Percentiles rank a stretch among this genome's conserved stretches.
These are phyloP conservation scores for Phellinidium pouzarii DNA, from an alignment of 1,284 basidiomycete genomes.

Conservation along the genomic window DNA sequence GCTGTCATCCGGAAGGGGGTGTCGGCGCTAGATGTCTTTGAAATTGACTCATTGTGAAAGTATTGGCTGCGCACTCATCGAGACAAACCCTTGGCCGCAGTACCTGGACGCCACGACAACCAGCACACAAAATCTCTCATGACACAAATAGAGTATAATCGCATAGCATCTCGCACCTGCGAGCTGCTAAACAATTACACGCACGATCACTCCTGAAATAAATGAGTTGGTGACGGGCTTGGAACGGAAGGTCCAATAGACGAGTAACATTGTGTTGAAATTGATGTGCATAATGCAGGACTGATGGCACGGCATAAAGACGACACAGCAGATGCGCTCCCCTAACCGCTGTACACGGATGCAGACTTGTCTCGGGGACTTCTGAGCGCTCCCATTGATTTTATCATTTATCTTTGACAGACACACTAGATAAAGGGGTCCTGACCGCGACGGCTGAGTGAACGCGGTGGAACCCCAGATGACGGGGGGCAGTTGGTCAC, in stretches of 20 bases:
- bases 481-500: too few species aligned
- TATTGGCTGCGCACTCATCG: background rate
- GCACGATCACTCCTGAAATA: background rate
- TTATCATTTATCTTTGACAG: background rate
- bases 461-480: background rate
- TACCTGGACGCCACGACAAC: background rate
- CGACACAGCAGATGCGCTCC: background rate
- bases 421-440: background rate
- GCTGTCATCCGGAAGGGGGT: background rate
- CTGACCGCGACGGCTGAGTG: background rate
- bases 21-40: background rate
- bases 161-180: background rate
- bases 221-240: background rate
- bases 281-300: background rate
- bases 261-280: background rate
- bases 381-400: background rate
- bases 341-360: background rate
- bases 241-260: background rate
- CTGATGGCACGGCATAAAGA: background rate
- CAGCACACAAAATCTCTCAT: background rate
- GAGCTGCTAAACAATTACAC: background rate
- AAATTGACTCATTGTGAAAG: background rate
- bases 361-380: background rate
- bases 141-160: background rate
- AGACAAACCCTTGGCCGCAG: background rate